Percentiles rank a stretch among this genome's conserved stretches.
phyloP scores from a whole-genome alignment of 208 protist species.

The Trypanosoma theileri region DNA sequence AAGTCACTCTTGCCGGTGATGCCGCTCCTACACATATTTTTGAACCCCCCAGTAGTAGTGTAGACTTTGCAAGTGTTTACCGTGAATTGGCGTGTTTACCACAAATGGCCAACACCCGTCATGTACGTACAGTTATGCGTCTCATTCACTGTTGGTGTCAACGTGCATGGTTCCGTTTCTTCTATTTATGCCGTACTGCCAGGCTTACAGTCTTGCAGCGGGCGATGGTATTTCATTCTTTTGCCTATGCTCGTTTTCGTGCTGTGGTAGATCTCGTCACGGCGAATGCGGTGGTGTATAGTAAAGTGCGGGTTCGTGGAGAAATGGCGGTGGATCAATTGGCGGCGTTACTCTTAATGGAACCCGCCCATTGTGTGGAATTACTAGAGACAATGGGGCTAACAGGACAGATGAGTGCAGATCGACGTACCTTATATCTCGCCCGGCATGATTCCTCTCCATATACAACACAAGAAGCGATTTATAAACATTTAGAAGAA shows the following conservation, averaged over 20 bases:
- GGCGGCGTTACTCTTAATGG: slow-evolving; percentile 55
- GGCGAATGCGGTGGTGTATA: slow-evolving; percentile 66
- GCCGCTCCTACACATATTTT: slow-evolving; percentile 32
- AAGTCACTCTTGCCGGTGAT: slow-evolving; percentile 20
- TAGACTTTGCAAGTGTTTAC: slow-evolving; percentile 76
- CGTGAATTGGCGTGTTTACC: slow-evolving; percentile 71
- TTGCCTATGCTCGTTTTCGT: slow-evolving; percentile 82
- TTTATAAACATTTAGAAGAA: slow-evolving; percentile 43
- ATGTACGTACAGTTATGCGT: slow-evolving; percentile 51
- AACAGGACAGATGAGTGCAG: slow-evolving; percentile 26
- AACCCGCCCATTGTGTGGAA: slow-evolving; percentile 44
- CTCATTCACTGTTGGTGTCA: slow-evolving; percentile 71
- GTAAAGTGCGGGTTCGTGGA: slow-evolving; percentile 53
- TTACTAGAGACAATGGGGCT: slow-evolving; percentile 70
- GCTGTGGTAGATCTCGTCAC: slow-evolving; percentile 77
- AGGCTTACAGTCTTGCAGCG: slow-evolving; percentile 67
- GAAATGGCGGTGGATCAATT: slow-evolving; percentile 39
- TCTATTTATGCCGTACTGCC: slow-evolving; percentile 47
- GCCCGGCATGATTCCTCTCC: slow-evolving; percentile 24
- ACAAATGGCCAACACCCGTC: slow-evolving; percentile 51
- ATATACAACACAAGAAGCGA: slow-evolving; percentile 46
- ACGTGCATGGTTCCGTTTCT: slow-evolving; percentile 77
- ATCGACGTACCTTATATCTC: slow-evolving; percentile 14
- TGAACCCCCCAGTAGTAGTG: slow-evolving; percentile 54
- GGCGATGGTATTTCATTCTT: slow-evolving; percentile 76